Evolutionary conservation across 2,329 filamentous ascomycete genomes (phyloP).

Genomic region (Helotiales sp.): DNA sequence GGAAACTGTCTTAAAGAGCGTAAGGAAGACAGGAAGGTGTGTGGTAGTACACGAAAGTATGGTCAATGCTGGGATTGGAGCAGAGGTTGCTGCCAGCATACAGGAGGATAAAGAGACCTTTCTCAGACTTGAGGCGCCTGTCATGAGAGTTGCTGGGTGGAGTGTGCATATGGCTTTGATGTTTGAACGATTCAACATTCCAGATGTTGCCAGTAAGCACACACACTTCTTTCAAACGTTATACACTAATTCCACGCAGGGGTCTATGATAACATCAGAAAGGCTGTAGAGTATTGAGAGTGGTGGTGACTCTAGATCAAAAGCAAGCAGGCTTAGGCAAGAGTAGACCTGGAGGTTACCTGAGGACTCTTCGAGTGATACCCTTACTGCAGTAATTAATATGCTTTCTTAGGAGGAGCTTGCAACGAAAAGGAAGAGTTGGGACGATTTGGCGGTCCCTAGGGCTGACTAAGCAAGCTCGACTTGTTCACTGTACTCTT

Average conservation of each 20-base stretch:
- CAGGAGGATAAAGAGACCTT: conserved; percentile 68
- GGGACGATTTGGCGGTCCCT: too few relatives aligned
- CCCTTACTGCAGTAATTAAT: too few relatives aligned
- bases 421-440: too few relatives aligned
- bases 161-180: conserved; percentile 69
- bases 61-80: conserved; percentile 74
- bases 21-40: conserved; percentile 71
- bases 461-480: too few relatives aligned
- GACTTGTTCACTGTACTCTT: too few relatives aligned
- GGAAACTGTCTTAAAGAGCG: conserved; percentile 66
- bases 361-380: too few relatives aligned
- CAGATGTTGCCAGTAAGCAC: conserved; percentile 70
- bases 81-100: conserved; percentile 73
- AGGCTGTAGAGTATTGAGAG: conserved; percentile 39
- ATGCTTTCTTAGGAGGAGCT: too few relatives aligned
- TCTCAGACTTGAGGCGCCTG: conserved; percentile 69
- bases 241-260: conserved; percentile 35
- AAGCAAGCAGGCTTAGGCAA: too few relatives aligned
- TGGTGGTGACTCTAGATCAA: neutral
- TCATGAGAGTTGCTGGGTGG: conserved; percentile 73
- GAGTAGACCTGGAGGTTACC: too few relatives aligned
- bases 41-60: conserved; percentile 78
- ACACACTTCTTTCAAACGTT: neutral
- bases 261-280: conserved; percentile 45
- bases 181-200: conserved; percentile 69